Evolutionary conservation across 805 yeast genomes (phyloP).

Genomic region (Wickerhamiella hasegawae): DNA sequence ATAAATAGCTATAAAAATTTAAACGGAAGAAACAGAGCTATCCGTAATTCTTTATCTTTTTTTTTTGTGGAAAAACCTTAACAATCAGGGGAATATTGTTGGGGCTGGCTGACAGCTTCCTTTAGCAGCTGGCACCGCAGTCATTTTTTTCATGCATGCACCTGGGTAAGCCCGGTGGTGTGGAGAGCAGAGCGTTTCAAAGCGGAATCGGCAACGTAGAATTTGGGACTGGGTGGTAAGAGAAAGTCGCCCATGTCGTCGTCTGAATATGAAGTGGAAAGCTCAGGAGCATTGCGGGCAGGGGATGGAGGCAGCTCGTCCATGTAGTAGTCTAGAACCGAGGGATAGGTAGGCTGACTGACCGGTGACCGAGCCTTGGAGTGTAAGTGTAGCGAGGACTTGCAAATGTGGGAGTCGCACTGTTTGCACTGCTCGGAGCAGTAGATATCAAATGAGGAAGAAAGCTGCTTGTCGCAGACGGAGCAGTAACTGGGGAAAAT

Average conservation of each 20-base stretch:
- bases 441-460: conserved; percentile 15
- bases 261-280: not conserved
- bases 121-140: too few relatives aligned
- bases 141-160: too few relatives aligned
- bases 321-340: conserved; percentile 8
- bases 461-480: conserved; percentile 22
- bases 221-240: conserved; percentile 3
- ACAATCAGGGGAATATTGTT: too few relatives aligned
- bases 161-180: too few relatives aligned
- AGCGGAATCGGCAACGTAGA: too few relatives aligned
- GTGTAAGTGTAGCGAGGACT: not conserved
- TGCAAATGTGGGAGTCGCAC: conserved; percentile 10
- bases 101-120: too few relatives aligned
- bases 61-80: too few relatives aligned
- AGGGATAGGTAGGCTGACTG: conserved; percentile 4
- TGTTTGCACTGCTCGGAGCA: conserved; percentile 21
- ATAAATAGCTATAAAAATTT: too few relatives aligned
- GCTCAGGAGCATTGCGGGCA: not conserved
- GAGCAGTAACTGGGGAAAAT: conserved; percentile 21
- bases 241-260: conserved; percentile 5
- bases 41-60: too few relatives aligned
- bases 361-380: not conserved
- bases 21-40: too few relatives aligned
- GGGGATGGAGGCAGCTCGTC: conserved; percentile 1
- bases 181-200: too few relatives aligned